Conservation (phyloP, 257 asterid species). For the Orobanche coerulescens region DNA sequence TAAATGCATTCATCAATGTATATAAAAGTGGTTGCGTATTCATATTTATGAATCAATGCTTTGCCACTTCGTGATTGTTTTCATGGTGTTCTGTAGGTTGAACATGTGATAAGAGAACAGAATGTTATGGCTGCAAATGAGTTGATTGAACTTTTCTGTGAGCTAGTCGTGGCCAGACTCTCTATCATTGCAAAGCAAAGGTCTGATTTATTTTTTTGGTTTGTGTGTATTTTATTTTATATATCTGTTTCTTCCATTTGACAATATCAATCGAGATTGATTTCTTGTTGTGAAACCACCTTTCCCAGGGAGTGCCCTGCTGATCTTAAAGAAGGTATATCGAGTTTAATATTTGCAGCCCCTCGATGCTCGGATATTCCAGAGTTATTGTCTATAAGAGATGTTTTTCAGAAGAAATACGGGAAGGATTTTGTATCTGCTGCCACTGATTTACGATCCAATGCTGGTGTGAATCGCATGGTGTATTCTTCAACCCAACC, state of each 20-base stretch:
- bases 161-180: conserved; percentile 74
- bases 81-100: conserved; percentile 47
- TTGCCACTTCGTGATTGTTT: neutral
- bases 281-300: conserved; percentile 13
- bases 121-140: conserved; percentile 89
- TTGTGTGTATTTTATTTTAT: neutral
- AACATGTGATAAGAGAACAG: conserved; percentile 92
- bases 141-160: conserved; percentile 92
- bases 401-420: conserved; percentile 70
- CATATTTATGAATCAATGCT: neutral
- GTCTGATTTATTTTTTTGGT: too few species aligned
- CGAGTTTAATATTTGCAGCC: conserved; percentile 84
- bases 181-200: conserved; percentile 81
- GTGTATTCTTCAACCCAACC: too few species aligned
- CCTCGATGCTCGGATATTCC: conserved; percentile 98
- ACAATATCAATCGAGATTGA: neutral
- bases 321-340: conserved; percentile 89
- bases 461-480: conserved; percentile 89
- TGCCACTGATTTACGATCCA: conserved; percentile 88
- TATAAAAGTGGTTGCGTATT: neutral
- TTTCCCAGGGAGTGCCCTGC: conserved; percentile 84
- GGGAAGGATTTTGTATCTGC: conserved; percentile 94
- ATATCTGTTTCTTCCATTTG: neutral
- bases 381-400: conserved; percentile 61
- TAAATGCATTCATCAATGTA: neutral